phyloP scores from a whole-genome alignment of 805 yeast genomes.

The Nakazawaea anatomiae region DNA sequence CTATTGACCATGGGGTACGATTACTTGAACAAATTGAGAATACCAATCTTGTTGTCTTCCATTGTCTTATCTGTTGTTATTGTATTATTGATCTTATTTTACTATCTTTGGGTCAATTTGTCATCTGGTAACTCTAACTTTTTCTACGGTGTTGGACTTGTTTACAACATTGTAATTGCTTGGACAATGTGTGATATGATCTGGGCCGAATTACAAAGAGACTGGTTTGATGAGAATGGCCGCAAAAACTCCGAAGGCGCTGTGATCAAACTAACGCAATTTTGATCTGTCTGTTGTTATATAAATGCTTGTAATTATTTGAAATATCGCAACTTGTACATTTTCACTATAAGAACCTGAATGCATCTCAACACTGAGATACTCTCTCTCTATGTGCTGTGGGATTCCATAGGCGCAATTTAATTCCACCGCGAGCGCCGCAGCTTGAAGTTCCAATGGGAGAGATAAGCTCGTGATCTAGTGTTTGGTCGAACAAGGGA shows the following conservation, averaged over 20 bases:
- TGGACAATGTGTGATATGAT: constrained; percentile 45
- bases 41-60: constrained; percentile 22
- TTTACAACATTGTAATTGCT: constrained; percentile 57
- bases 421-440: too few relatives aligned
- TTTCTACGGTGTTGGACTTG: constrained; percentile 89
- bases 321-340: too few relatives aligned
- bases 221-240: constrained; percentile 39
- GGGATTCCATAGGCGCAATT: too few relatives aligned
- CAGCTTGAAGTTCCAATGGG: too few relatives aligned
- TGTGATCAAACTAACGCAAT: constrained; percentile 42
- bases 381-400: too few relatives aligned
- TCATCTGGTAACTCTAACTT: constrained; percentile 96
- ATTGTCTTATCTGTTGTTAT: constrained; percentile 26
- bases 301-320: too few relatives aligned
- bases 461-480: too few relatives aligned
- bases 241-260: constrained; percentile 33
- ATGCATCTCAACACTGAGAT: too few relatives aligned
- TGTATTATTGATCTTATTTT: constrained; percentile 79
- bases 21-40: constrained; percentile 20
- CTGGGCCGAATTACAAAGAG: constrained; percentile 73
- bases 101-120: constrained; percentile 88
- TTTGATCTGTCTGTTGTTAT: not conserved
- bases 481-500: too few relatives aligned
- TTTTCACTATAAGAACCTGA: too few relatives aligned
- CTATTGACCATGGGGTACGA: constrained; percentile 24